Conservation (phyloP, 306 rosid genomes). For the Astragalus membranaceus region DNA sequence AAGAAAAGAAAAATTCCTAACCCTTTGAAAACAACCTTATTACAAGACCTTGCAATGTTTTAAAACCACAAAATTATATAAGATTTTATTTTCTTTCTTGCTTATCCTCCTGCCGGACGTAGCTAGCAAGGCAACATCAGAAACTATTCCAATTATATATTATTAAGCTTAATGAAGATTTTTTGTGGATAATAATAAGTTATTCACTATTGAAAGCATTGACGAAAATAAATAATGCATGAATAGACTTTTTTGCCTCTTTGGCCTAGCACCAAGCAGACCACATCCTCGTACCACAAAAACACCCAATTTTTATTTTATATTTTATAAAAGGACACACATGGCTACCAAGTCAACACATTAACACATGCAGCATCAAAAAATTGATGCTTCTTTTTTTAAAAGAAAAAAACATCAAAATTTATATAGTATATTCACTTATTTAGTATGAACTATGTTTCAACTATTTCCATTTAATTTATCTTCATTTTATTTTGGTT, state of each 20-base stretch:
- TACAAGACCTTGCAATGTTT: not conserved
- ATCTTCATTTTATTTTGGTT: not conserved
- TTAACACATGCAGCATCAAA: not conserved
- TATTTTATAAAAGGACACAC: not conserved
- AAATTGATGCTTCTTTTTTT: not conserved
- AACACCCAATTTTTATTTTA: not conserved
- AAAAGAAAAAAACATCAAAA: not conserved
- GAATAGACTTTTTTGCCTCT: not conserved
- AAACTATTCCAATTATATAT: not conserved
- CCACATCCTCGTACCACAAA: slow-evolving; percentile 30
- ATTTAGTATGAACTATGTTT: slow-evolving; percentile 19
- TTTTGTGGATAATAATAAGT: not conserved
- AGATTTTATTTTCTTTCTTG: not conserved
- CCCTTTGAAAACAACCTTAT: not conserved
- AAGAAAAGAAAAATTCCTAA: too few relatives aligned
- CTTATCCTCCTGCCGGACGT: not conserved
- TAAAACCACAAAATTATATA: not conserved
- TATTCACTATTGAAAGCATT: not conserved
- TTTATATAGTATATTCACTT: not conserved
- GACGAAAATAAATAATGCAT: not conserved
- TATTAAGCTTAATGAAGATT: not conserved
- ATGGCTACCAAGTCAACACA: not conserved
- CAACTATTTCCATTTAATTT: not conserved
- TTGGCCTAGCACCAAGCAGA: not conserved
- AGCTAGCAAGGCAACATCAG: not conserved